phyloP scores from a whole-genome alignment of 2,329 filamentous ascomycete genomes.

The Alternaria infectoria region DNA sequence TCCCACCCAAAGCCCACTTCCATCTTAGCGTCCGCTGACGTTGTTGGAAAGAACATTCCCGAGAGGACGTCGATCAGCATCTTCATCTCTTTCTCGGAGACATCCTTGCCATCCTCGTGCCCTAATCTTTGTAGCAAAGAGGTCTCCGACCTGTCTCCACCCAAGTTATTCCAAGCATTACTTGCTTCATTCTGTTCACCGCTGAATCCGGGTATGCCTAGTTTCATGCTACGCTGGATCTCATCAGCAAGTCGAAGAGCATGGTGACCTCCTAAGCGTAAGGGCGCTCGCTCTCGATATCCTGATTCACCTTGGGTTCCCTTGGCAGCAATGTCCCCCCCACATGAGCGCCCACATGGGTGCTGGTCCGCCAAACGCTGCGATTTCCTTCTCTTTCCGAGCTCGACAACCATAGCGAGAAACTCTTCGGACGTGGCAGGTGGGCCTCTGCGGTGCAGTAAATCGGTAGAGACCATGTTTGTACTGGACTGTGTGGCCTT shows the following conservation, averaged over 20 bases:
- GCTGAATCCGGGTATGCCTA: background rate
- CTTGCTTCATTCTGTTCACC: background rate
- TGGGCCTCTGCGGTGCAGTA: background rate
- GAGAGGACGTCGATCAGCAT: background rate
- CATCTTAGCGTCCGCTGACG: background rate
- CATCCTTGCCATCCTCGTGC: rapidly evolving
- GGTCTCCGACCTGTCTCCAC: background rate
- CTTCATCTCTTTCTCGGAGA: background rate
- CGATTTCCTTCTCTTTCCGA: rapidly evolving
- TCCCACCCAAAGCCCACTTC: background rate
- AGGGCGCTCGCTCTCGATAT: background rate
- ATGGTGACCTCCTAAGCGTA: background rate
- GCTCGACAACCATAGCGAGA: background rate
- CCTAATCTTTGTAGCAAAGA: background rate
- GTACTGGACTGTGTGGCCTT: background rate
- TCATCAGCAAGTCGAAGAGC: background rate
- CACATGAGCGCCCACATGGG: rapidly evolving
- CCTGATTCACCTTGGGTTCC: rapidly evolving
- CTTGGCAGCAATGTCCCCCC: rapidly evolving
- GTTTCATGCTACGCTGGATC: background rate
- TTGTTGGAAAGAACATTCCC: background rate
- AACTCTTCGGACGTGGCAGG: background rate
- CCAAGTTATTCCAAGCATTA: rapidly evolving
- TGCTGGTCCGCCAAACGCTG: background rate
- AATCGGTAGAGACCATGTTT: background rate